Base-by-base conservation (phyloP, 306 rosid species). In the Astragalus glycyphyllos region DNA sequence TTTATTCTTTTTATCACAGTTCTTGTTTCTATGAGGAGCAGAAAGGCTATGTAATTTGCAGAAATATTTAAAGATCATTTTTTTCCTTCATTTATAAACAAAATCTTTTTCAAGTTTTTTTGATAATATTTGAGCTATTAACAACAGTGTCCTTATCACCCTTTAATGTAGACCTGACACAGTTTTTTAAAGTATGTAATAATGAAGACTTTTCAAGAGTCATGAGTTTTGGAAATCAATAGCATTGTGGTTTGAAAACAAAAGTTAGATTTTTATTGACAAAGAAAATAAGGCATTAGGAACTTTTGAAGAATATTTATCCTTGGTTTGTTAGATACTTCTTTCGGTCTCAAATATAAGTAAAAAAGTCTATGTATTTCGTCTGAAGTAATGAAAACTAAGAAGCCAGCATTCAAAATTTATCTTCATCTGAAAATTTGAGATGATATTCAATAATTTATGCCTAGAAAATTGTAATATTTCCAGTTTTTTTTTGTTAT, bases 161-260 rank as follows among this genome's bases (percentile, higher is more conserved):
- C 31, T 29, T 9, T 37, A 65, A 11, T 15, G 46, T 14, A 17
- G 62, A 37, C 48, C 23, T 55, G 31, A 62, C 9, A n/a, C 16
- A 51, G 14, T 60, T 51, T 34, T 61, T n/a, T 53, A 8, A 32
- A 31, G 5, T 62, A 20, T 37, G 1, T 55, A 2, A 29, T 55
- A 51, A 1, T 23, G 29, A 58, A 58, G 46, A 29, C 11, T 78
- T 40, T 65, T 60, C 45, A 72, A 31, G 42, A 29, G 20, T 34
- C 41, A 42, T 17, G 51, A 54, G 58, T 11, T 54, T 16, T 15
- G 17, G 41, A 37, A 37, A 63, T 13, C 5, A 40, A 23, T 5
- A 58, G 13, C 64, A 47, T 32, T 60, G 12, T 40, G 14, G 2
- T 61, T 54, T 41, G 70, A 60, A 37, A 68, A 23, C 3, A 13